Evolutionary conservation across 495 filamentous ascomycete genomes (phyloP), one percentile per base, ranked within the genome.

Genomic region (Tuber microsphaerosporum): DNA sequence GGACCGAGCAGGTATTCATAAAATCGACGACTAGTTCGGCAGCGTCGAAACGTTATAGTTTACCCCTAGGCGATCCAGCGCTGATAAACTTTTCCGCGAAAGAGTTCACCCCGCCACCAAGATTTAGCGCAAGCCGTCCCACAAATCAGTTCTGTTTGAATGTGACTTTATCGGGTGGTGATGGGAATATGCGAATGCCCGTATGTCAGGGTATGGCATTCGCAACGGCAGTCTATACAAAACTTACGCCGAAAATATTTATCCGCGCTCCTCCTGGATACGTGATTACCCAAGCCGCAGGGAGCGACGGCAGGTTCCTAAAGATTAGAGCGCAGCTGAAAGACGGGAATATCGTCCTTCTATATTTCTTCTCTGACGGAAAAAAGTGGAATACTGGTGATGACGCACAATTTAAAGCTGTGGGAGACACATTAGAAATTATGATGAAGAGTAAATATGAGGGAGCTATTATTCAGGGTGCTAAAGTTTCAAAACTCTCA

Each of bases 181-280:
- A 5, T n/a, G n/a, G 39, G 14, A 74, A 22, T 41, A 69, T 76
- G 83, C 43, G 39, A 26, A 45, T 48, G 31, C 71, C 76, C 9
- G 68, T 78, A 31, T 71, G 68, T 7, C 94, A 97, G 82, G 94
- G 94, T 14, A 93, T 94, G 90, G 93, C 88, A 0, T 94, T 92
- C 75, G 88, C 95, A 17, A 97, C 92, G 8, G 93, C 87, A 4
- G 74, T 91, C 22, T 97, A 94, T 83, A 87, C 86, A 68, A 87
- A 87, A 44, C 85, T 89, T 14, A 89, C 89, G 46, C 94, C 94
- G 2, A 69, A 91, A 19, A 85, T 97, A 39, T 89, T 94, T 17
- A 85, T 97, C 34, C 89, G 92, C 80, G 91, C 89, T 48, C 48
- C 56, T 4, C 65, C 71, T 19, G 20, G 41, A 31, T 48, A 45